Evolutionary conservation across 2,329 filamentous ascomycete genomes (phyloP).

Genomic region (Stylonectria norvegica): DNA sequence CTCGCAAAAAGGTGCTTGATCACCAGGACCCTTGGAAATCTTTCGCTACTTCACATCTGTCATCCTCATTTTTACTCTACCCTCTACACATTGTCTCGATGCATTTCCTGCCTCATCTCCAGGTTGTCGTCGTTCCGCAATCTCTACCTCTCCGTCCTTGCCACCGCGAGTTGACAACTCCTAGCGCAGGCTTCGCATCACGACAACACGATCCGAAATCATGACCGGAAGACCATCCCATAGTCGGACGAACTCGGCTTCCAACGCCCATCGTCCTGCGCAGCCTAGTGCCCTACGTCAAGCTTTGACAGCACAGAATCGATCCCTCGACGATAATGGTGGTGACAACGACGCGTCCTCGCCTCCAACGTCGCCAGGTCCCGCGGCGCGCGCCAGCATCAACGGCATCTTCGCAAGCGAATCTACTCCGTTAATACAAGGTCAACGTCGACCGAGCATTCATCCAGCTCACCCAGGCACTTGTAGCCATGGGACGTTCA

Average conservation of each 20-base stretch:
- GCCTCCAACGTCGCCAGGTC: conserved; percentile 20
- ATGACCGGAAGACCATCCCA: conserved; percentile 29
- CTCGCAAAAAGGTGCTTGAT: too few species aligned
- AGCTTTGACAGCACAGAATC: conserved; percentile 36
- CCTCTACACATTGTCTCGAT: conserved; percentile 8
- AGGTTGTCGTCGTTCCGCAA: conserved; percentile 6
- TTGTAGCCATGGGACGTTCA: conserved; percentile 75
- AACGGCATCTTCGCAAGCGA: conserved; percentile 37
- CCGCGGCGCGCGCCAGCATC: conserved; percentile 19
- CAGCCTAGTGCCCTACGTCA: conserved; percentile 47
- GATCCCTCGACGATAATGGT: conserved; percentile 11
- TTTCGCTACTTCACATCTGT: not conserved
- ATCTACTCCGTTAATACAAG: conserved; percentile 48
- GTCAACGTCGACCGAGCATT: conserved; percentile 18
- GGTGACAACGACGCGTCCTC: conserved; percentile 15
- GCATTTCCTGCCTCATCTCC: conserved; percentile 8
- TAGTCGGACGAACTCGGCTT: conserved; percentile 27
- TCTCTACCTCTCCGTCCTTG: not conserved
- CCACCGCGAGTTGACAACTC: not conserved
- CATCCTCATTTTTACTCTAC: not conserved
- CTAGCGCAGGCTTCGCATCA: not conserved
- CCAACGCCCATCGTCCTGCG: conserved; percentile 37
- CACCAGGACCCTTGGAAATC: too few species aligned
- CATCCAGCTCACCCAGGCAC: conserved; percentile 42
- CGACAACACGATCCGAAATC: too few species aligned